Base-by-base conservation (phyloP, 2,329 filamentous ascomycete genomes). In the Claviceps quebecensis region DNA sequence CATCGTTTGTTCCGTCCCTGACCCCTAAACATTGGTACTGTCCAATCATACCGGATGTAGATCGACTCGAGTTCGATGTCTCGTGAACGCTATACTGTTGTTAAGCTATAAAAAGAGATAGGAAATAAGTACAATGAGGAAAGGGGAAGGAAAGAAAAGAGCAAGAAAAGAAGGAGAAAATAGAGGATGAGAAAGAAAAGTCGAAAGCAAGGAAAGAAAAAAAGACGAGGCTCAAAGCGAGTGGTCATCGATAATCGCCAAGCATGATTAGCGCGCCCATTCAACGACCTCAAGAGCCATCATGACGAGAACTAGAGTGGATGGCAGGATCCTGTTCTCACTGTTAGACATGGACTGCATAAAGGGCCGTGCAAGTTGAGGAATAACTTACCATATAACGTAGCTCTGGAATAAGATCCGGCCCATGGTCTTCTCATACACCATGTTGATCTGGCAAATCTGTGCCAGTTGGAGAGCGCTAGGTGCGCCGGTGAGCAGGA, bases 371-470 rank as follows among this genome's bases (percentile, higher is more conserved):
- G 16, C 7, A 16, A 11, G 16, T 8, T 68, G 64, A 54, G 5
- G 3, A 29, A 49, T 26, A 19, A 74, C 82, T 69, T 72, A 87
- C 87, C 89, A 95, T 56, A 96, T 83, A 54, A 98, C 68, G 56
- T 70, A 70, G 70, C 91, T 96, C 72, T 96, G 91, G 73, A 97
- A 95, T 48, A 97, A 71, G 52, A 98, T 77, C 65, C 81, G 86
- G 55, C 87, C 86, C 90, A 98, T 97, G 47, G 93, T 88, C 17
- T 84, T 81, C 73, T 97, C 91, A 67, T 88, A 98, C 9, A 98
- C 93, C 56, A 85, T 85, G 68, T 98, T 98, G 70, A 97, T 86
- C 75, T 97, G 93, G 70, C 93, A 98, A 55, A 98, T 98, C 70
- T 98, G 93, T 6, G 93, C 91, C 62, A 98, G 72, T 69, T 98